These are phyloP conservation scores for Salvia splendens DNA, from an alignment of 257 asterid species.

Conservation along the genomic window DNA sequence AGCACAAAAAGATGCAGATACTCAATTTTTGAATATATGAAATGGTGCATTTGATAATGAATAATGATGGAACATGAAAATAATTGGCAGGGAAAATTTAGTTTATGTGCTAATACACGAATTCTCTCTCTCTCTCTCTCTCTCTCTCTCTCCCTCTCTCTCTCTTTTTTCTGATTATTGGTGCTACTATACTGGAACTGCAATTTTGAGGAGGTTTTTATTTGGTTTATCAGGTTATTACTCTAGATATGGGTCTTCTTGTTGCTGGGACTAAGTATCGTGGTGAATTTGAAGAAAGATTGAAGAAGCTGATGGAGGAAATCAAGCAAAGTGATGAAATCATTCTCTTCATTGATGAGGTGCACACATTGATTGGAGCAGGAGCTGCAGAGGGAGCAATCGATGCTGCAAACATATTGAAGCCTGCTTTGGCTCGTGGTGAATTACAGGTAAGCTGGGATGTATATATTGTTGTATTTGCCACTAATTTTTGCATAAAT, in stretches of 20 bases:
- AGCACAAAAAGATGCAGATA: conserved; percentile 7
- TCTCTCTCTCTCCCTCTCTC: too few relatives aligned
- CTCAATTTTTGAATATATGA: neutral
- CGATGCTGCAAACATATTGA: conserved; percentile 94
- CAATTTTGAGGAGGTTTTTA: neutral
- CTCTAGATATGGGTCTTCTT: conserved; percentile 92
- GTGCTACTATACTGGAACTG: conserved; percentile 8
- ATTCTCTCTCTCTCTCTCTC: neutral
- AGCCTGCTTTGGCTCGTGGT: conserved; percentile 95
- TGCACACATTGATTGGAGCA: conserved; percentile 95
- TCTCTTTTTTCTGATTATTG: neutral
- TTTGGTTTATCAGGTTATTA: conserved; percentile 67
- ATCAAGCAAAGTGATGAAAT: conserved; percentile 88
- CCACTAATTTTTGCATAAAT: neutral
- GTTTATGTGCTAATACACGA: neutral
- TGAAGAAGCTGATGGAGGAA: conserved; percentile 95
- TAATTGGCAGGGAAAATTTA: neutral
- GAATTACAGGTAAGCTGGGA: conserved; percentile 75
- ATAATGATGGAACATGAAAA: neutral
- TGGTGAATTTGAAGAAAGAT: conserved; percentile 98
- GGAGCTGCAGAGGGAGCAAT: conserved; percentile 99
- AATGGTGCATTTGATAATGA: neutral
- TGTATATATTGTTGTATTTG: neutral
- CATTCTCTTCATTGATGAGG: conserved; percentile 94
- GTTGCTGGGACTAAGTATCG: conserved; percentile 98